Base-by-base conservation (phyloP, 148 eudicot genomes). In the Chenopodium album region DNA sequence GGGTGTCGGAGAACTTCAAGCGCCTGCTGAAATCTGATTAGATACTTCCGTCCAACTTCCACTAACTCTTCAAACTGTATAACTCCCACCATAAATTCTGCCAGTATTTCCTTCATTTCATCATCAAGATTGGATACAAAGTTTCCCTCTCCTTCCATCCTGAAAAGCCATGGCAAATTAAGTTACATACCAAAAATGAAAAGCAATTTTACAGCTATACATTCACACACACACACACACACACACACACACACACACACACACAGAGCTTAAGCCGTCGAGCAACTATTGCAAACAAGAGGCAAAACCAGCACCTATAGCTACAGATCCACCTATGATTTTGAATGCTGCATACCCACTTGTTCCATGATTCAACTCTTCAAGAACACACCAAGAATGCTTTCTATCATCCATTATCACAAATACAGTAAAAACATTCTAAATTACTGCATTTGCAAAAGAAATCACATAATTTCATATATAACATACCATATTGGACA, bases 21-120 rank as follows among this genome's bases (percentile, higher is more conserved):
- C n/a, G 88, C 92, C 75, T 89, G 91, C 32, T 88, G 95, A 73
- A 92, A 94, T 66, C 88, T 83, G 29, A 69, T 75, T 6, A 94
- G 90, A 9, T 80, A 85, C 48, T 73, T 87, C 73, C 79, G 80
- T 78, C 95, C 93, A 1, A 62, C 54, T 54, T 82, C 75, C 34
- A 82, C 87, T 68, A 90, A 79, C 65, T 94, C 92, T 68, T 94
- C 98, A 77, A 92, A 82, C 73, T 88, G 86, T 7, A 89, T 52
- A 16, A 92, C 85, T 86, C 86, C 67, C 4, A 78, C 79, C 28
- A 88, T 32, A 66, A 88, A 85, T 31, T 85, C 86, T 0, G 83
- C 46, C 6, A 85, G 81, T 10, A 85, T 48, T 46, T 54, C 63
- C 56, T 71, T 60, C 32, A 80, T 16, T 34, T 77, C 82, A 46